phyloP scores from a whole-genome alignment of 306 rosid genomes.

The Bauhinia variegata region DNA sequence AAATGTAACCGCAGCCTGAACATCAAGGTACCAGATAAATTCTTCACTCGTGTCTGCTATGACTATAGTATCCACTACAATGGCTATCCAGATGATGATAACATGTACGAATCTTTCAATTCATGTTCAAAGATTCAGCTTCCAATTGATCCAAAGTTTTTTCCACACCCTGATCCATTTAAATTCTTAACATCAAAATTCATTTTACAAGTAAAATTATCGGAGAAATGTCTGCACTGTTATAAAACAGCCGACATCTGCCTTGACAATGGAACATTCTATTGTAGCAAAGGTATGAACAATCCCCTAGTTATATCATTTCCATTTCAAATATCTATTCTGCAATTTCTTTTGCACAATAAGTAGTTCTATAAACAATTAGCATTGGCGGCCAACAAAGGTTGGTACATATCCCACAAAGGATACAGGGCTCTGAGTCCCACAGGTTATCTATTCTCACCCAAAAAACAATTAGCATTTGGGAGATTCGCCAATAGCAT shows the following conservation, averaged over 20 bases:
- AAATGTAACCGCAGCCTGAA: background rate
- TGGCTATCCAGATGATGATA: background rate
- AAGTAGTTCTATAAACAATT: no score
- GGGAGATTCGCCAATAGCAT: no score
- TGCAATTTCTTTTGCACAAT: no score
- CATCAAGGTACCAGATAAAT: background rate
- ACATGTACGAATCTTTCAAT: background rate
- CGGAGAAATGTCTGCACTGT: background rate
- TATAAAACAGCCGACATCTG: background rate
- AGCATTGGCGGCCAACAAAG: no score
- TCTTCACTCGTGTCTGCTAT: background rate
- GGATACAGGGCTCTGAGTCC: no score
- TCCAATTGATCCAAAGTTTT: background rate
- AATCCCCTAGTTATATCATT: no score
- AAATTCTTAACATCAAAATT: background rate
- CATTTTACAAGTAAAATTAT: no score
- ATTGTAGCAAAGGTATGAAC: background rate
- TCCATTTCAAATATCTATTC: no score
- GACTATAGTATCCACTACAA: background rate
- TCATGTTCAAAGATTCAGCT: background rate
- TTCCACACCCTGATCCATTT: background rate
- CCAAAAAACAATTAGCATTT: no score
- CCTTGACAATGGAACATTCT: background rate
- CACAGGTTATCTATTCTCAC: no score
- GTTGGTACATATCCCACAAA: no score